phyloP scores from a whole-genome alignment of 768 basidiomycete genomes.

The Tephrocybe sp. region DNA sequence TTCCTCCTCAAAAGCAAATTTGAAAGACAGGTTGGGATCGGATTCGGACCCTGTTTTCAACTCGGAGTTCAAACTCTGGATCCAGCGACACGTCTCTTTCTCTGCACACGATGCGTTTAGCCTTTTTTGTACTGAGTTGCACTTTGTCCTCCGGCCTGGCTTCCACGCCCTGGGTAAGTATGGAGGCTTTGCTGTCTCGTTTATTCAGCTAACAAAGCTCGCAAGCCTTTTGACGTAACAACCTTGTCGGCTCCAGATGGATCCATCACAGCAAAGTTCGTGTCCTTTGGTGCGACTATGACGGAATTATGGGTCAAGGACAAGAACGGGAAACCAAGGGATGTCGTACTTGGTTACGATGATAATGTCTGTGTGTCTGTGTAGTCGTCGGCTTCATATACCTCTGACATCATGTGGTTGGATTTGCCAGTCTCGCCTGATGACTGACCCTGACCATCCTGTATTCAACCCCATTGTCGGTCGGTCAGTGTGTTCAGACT shows the following conservation, averaged over 20 bases:
- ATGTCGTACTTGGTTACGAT: slow-evolving; percentile 61
- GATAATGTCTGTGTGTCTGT: slow-evolving; percentile 39
- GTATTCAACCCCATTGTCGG: slow-evolving; percentile 43
- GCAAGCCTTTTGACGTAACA: slow-evolving; percentile 48
- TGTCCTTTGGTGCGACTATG: slow-evolving; percentile 55
- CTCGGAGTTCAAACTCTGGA: not conserved
- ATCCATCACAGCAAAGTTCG: slow-evolving; percentile 58
- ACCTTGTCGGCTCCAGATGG: slow-evolving; percentile 51
- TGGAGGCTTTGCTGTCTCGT: too few species aligned
- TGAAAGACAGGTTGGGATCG: too few species aligned
- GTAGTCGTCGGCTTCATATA: not conserved
- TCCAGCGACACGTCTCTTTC: not conserved
- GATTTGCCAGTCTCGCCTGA: slow-evolving; percentile 33
- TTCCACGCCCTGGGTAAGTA: slow-evolving; percentile 12
- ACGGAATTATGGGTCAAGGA: slow-evolving; percentile 59
- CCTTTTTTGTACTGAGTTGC: not conserved
- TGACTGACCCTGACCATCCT: slow-evolving; percentile 47
- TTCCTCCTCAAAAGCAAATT: not conserved
- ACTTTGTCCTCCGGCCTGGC: not conserved
- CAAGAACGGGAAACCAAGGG: slow-evolving; percentile 43
- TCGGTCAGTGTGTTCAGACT: slow-evolving; percentile 20
- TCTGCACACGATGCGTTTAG: not conserved
- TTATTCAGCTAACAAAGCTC: not conserved
- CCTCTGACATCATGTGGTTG: too few species aligned
- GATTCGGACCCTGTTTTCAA: not conserved